A percentile compares a stretch with the other conserved stretches of the same genome.
These are phyloP conservation scores for Entelexis paramagnoliae DNA, from an alignment of 1,139 yeast species.

Conservation along the genomic window DNA sequence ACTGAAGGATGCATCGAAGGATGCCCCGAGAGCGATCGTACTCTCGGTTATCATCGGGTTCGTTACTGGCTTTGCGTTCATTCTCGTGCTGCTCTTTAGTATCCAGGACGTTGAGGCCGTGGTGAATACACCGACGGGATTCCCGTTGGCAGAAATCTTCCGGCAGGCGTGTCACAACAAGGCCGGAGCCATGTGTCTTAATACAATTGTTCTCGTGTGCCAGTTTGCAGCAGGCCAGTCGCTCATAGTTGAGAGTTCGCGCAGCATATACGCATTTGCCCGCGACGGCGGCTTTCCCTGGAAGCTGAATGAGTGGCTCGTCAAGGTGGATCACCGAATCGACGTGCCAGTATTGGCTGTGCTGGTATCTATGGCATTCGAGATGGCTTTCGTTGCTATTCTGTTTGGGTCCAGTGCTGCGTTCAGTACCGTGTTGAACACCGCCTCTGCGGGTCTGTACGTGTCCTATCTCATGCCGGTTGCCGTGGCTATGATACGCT, in stretches of 20 bases:
- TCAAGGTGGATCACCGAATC: conserved; percentile 8
- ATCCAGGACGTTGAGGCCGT: conserved; percentile 20
- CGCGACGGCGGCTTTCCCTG: conserved; percentile 22
- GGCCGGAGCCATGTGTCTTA: conserved; percentile 17
- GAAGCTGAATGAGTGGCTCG: conserved; percentile 12
- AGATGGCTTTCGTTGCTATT: conserved; percentile 11
- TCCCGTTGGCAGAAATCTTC: conserved; percentile 18
- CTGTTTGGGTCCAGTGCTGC: conserved; percentile 21
- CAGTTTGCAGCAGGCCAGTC: conserved; percentile 15
- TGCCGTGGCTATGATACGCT: conserved; percentile 9
- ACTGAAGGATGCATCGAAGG: conserved; percentile 14
- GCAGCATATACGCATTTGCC: conserved; percentile 20
- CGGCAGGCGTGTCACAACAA: conserved; percentile 15
- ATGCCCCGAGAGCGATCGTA: conserved; percentile 20
- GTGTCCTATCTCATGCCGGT: conserved; percentile 19
- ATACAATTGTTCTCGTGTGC: conserved; percentile 8
- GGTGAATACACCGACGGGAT: conserved; percentile 17
- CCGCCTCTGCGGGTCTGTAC: conserved; percentile 20
- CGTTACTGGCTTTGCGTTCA: conserved; percentile 20
- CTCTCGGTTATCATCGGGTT: conserved; percentile 19
- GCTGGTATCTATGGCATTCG: conserved; percentile 4
- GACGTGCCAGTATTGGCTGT: conserved; percentile 16
- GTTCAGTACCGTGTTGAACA: conserved; percentile 20
- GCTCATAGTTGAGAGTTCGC: conserved; percentile 17
- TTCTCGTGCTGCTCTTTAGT: conserved; percentile 14